Evolutionary conservation across 2,329 filamentous ascomycete genomes (phyloP), one percentile per base, ranked within the genome.

Genomic region (Alternaria panax): DNA sequence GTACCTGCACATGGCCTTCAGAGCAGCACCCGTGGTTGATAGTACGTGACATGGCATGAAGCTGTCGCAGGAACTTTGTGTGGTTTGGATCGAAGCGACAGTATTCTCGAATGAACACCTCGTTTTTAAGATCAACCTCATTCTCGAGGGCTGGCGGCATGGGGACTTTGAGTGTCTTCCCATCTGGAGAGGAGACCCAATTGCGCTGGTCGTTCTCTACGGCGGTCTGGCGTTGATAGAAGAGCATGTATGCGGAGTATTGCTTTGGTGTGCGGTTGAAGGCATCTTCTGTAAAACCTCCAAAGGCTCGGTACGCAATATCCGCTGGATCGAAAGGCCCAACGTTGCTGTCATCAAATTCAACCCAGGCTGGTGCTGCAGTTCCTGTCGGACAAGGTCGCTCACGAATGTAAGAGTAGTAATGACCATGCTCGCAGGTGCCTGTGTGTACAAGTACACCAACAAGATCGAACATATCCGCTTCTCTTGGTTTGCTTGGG

Each of bases 341-440:
- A 24, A 97, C 93, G 50, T 87, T 83, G n/a, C 92, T 89, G 75
- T 99, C 95, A 68, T 99, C 98, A 78, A 97, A 97, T 73, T 97
- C 92, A 9, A 96, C 85, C 95, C 95, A 99, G 5, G 81, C 81
- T 27, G 67, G 57, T 52, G 78, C 78, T 54, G 70, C 80, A 11
- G 81, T 80, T 5, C 75, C 75, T 32, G 80, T 75, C 20, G 84
- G 79, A 16, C 80, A 83, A 20, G 92, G 88, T 18, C 93, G 86
- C 75, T 97, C 91, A 53, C 92, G 90, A 64, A 96, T 92, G 75
- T 93, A 98, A 0, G 94, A 98, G 79, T 97, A 98, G 79, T 99
- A 99, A 76, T 99, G 95, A 0, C 95, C 95, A 27, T 92, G 94
- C 73, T 97, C 92, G 12, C 94, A 93, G 3, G 91, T 96, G 16